Percentiles rank a stretch among this genome's conserved stretches.
phyloP scores from a whole-genome alignment of 768 basidiomycete species.

The Kwoniella bestiolae region DNA sequence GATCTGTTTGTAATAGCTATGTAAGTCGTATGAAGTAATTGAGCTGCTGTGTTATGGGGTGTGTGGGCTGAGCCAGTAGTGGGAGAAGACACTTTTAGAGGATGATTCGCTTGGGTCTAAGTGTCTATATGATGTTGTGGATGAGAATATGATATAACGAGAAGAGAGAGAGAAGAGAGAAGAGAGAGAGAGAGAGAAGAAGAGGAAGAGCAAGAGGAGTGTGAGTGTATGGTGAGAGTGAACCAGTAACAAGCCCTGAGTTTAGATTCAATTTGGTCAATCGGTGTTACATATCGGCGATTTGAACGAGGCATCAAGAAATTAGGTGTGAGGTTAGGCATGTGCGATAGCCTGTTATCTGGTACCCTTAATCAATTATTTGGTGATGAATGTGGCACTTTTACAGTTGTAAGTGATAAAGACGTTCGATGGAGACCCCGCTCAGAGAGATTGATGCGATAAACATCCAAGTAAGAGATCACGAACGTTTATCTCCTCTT shows the following conservation, averaged over 20 bases:
- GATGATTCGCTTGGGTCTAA: neutral
- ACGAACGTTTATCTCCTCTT: neutral
- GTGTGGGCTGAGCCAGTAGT: conserved; percentile 16
- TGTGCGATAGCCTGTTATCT: neutral
- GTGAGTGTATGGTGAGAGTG: neutral
- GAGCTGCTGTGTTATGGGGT: neutral
- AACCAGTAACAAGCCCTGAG: neutral
- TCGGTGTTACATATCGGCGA: neutral
- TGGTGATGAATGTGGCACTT: neutral
- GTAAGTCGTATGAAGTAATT: conserved; percentile 12
- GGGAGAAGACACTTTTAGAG: neutral
- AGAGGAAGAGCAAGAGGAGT: conserved; percentile 2
- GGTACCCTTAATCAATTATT: neutral
- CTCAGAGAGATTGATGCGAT: too few relatives aligned
- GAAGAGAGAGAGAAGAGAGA: conserved; percentile 17
- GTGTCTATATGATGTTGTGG: neutral
- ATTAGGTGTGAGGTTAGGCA: neutral
- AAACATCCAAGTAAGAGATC: neutral
- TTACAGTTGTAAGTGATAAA: too few relatives aligned
- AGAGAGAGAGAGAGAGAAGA: conserved; percentile 1
- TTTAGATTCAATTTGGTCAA: neutral
- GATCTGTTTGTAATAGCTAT: conserved; percentile 26
- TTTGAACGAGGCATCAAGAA: neutral
- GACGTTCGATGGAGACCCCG: too few relatives aligned
- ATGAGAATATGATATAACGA: conserved; percentile 12